Percentiles rank a stretch among this genome's conserved stretches.
phyloP scores from a whole-genome alignment of 257 asterid species.

The Nyctanthes arbortristis region DNA sequence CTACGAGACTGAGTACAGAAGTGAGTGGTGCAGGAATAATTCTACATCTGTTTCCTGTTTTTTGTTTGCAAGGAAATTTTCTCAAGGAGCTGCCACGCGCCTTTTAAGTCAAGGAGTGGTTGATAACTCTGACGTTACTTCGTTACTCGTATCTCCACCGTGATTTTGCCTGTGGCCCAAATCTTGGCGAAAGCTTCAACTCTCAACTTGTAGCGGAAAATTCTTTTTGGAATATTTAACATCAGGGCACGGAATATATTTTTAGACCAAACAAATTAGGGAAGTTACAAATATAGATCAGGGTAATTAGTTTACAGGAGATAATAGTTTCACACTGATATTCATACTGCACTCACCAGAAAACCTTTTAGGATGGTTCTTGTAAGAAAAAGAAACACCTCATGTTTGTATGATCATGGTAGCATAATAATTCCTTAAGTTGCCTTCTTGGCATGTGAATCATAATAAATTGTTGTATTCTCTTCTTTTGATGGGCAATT shows the following conservation, averaged over 20 bases:
- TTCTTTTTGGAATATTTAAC: slow-evolving; percentile 15
- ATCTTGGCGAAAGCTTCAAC: background rate
- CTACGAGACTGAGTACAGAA: slow-evolving; percentile 78
- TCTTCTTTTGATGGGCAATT: too few species aligned
- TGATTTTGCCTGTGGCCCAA: slow-evolving; percentile 24
- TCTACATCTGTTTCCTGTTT: slow-evolving; percentile 69
- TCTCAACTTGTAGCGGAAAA: background rate
- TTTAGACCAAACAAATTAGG: slow-evolving; percentile 16
- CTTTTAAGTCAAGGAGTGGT: slow-evolving; percentile 73
- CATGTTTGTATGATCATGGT: background rate
- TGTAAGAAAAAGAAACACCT: background rate
- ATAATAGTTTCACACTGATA: slow-evolving; percentile 8
- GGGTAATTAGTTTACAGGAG: slow-evolving; percentile 16
- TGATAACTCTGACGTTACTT: slow-evolving; percentile 48
- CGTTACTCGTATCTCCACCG: slow-evolving; percentile 40
- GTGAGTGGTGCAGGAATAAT: slow-evolving; percentile 91
- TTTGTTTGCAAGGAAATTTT: slow-evolving; percentile 83
- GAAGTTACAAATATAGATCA: slow-evolving; percentile 20
- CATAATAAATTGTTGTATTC: too few species aligned
- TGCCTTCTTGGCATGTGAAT: background rate
- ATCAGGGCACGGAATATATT: slow-evolving; percentile 16
- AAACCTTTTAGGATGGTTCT: too few species aligned
- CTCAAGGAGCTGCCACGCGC: slow-evolving; percentile 94
- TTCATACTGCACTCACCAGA: background rate
- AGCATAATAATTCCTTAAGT: background rate